phyloP scores from a whole-genome alignment of 2,329 filamentous ascomycete species.

The Ophiostoma ips region DNA sequence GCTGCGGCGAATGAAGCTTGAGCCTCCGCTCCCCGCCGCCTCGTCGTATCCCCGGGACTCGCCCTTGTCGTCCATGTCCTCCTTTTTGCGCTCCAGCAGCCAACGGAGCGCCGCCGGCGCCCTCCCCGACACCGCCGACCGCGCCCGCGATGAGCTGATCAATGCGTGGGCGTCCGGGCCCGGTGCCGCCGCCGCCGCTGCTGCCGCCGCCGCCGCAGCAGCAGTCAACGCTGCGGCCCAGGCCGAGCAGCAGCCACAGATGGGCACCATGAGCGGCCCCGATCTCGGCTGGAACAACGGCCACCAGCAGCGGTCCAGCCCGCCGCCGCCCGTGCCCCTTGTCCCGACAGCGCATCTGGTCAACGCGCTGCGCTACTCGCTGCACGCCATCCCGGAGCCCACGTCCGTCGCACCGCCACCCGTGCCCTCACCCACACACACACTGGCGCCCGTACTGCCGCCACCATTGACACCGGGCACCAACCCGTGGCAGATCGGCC shows the following conservation, averaged over 20 bases:
- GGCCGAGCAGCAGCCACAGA: constrained; percentile 4
- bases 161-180: not conserved
- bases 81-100: constrained; percentile 6
- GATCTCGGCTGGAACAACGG: constrained; percentile 13
- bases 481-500: constrained; percentile 15
- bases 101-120: constrained; percentile 1
- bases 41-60: not conserved
- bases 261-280: constrained; percentile 12
- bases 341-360: not conserved
- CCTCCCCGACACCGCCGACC: not conserved
- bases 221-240: not conserved
- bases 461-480: constrained; percentile 3
- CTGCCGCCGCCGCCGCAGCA: not conserved
- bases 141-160: not conserved
- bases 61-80: not conserved
- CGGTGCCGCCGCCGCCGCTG: not conserved
- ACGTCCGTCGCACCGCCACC: constrained; percentile 8
- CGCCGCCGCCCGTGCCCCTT: not conserved
- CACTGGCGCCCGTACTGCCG: no score
- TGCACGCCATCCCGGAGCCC: constrained; percentile 3
- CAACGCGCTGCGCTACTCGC: constrained; percentile 2
- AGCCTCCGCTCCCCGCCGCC: constrained; percentile 10
- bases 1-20: constrained; percentile 39
- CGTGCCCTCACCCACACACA: constrained; percentile 6
- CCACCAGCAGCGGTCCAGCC: not conserved